Evolutionary conservation across 495 filamentous ascomycete genomes (phyloP).

Genomic region (Tuber brumale): DNA sequence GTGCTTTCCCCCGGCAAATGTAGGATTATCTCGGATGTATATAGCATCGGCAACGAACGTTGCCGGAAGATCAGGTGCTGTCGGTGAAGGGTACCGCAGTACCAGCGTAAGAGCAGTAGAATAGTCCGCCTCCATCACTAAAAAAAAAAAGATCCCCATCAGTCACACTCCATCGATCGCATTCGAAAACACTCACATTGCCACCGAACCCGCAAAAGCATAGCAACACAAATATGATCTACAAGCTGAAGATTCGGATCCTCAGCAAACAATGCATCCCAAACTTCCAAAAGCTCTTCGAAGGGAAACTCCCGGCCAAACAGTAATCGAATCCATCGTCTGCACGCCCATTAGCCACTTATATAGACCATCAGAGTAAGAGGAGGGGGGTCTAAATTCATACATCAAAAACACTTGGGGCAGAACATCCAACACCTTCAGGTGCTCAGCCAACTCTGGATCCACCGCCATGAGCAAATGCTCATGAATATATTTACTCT

Average conservation of each 20-base stretch:
- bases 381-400: conserved; percentile 37
- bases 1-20: conserved; percentile 59
- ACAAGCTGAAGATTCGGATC: conserved; percentile 75
- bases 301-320: conserved; percentile 93
- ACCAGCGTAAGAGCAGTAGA: conserved; percentile 72
- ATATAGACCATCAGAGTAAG: neutral
- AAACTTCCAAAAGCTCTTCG: conserved; percentile 71
- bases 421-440: conserved; percentile 79
- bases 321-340: conserved; percentile 88
- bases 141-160: neutral
- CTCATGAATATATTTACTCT: conserved; percentile 79
- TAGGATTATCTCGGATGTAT: conserved; percentile 71
- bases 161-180: neutral
- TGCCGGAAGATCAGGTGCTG: conserved; percentile 55
- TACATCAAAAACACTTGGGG: conserved; percentile 95
- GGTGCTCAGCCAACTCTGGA: conserved; percentile 70
- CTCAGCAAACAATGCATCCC: conserved; percentile 87
- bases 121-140: conserved; percentile 81
- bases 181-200: conserved; percentile 55
- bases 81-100: conserved; percentile 69
- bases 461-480: conserved; percentile 70
- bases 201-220: conserved; percentile 91
- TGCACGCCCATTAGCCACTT: conserved; percentile 40
- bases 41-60: conserved; percentile 85
- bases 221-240: conserved; percentile 82